These are phyloP conservation scores for Alliaria petiolata DNA, from an alignment of 345 rosid species.

Conservation along the genomic window DNA sequence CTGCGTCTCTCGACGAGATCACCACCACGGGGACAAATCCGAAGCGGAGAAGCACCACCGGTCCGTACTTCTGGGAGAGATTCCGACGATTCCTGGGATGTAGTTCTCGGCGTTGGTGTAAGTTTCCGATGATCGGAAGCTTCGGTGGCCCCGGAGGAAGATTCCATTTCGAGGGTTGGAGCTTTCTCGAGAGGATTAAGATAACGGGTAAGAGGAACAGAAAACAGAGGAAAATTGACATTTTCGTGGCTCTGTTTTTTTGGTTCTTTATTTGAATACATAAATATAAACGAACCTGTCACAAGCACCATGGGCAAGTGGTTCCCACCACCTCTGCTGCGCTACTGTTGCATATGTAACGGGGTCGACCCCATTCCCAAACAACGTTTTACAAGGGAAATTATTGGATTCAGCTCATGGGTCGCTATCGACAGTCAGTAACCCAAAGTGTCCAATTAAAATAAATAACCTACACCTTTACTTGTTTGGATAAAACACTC, in stretches of 20 bases:
- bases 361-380: too few relatives aligned
- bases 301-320: too few relatives aligned
- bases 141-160: constrained; percentile 4
- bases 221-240: not conserved
- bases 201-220: not conserved
- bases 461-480: too few relatives aligned
- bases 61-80: constrained; percentile 2
- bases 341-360: too few relatives aligned
- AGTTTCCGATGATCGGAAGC: constrained; percentile 23
- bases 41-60: constrained; percentile 14
- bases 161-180: not conserved
- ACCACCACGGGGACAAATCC: constrained; percentile 15
- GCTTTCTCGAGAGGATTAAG: not conserved
- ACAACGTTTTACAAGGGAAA: too few relatives aligned
- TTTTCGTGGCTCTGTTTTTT: not conserved
- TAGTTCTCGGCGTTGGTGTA: not conserved
- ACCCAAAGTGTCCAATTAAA: too few relatives aligned
- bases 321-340: too few relatives aligned
- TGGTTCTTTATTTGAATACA: not conserved
- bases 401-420: too few relatives aligned
- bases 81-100: not conserved
- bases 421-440: too few relatives aligned
- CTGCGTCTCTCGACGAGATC: constrained; percentile 14
- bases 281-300: too few relatives aligned
- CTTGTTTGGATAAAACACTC: too few relatives aligned